Evolutionary conservation across 257 asterid species (phyloP).

Genomic region (Penstemon barbatus): DNA sequence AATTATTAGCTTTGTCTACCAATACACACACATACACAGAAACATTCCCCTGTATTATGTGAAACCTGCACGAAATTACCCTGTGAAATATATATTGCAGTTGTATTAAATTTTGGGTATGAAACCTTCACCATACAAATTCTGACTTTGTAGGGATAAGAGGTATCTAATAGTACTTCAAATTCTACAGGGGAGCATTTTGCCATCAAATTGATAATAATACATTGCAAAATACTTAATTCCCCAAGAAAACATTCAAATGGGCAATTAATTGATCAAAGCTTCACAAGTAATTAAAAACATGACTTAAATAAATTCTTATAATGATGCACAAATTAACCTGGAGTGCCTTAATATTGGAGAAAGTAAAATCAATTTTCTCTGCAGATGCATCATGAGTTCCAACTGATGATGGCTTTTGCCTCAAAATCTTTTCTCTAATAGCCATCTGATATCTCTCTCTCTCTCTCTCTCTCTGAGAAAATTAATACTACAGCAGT

Average conservation of each 20-base stretch:
- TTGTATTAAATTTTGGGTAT: too few relatives aligned
- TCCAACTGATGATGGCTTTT: constrained; percentile 30
- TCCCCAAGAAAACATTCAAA: background rate
- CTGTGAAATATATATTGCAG: too few relatives aligned
- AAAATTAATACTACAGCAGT: too few relatives aligned
- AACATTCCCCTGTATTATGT: background rate
- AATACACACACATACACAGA: constrained; percentile 8
- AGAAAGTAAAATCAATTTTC: constrained; percentile 41
- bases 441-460: constrained; percentile 32
- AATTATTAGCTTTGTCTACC: background rate
- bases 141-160: too few relatives aligned
- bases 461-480: background rate
- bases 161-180: too few relatives aligned
- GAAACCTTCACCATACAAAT: too few relatives aligned
- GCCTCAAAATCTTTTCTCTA: constrained; percentile 42
- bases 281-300: background rate
- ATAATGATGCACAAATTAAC: constrained; percentile 14
- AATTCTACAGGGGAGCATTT: too few relatives aligned
- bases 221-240: background rate
- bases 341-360: constrained; percentile 44
- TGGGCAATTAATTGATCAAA: background rate
- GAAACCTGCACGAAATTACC: background rate
- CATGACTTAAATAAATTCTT: background rate
- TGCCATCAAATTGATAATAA: too few relatives aligned
- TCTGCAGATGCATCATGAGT: constrained; percentile 34